Percentiles rank a stretch among this genome's conserved stretches.
These are phyloP conservation scores for Penicillium sp. DNA, from an alignment of 2,329 filamentous ascomycete genomes.

Conservation along the genomic window DNA sequence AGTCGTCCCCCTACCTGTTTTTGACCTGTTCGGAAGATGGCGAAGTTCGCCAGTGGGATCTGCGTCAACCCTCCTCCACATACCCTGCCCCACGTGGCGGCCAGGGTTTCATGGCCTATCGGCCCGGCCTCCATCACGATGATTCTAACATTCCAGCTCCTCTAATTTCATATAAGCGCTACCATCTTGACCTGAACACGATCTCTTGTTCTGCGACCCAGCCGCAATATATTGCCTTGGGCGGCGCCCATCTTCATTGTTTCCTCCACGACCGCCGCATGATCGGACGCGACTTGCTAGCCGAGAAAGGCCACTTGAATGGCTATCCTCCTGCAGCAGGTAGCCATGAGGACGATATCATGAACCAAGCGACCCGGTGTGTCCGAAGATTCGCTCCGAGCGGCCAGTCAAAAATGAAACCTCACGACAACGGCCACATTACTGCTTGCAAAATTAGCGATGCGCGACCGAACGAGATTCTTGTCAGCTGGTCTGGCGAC, in stretches of 20 bases:
- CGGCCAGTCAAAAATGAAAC: conserved; percentile 47
- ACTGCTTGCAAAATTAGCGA: conserved; percentile 69
- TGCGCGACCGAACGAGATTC: conserved; percentile 62
- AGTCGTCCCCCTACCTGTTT: conserved; percentile 65
- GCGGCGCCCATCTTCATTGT: conserved; percentile 65
- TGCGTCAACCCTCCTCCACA: conserved; percentile 61
- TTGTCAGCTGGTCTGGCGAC: conserved; percentile 66
- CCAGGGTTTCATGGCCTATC: conserved; percentile 42
- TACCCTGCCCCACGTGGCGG: conserved; percentile 52
- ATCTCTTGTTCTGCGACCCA: conserved; percentile 65
- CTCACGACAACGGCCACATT: conserved; percentile 59
- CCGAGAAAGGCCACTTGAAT: conserved; percentile 49
- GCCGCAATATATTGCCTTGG: conserved; percentile 66
- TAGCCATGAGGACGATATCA: conserved; percentile 50
- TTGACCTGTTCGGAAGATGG: conserved; percentile 68
- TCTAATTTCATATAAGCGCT: conserved; percentile 63
- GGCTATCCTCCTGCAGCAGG: conserved; percentile 38
- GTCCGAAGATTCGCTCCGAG: conserved; percentile 63
- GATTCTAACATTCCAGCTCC: conserved; percentile 57
- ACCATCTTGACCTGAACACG: conserved; percentile 62
- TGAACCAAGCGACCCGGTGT: conserved; percentile 60
- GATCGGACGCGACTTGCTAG: conserved; percentile 56
- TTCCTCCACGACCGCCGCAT: conserved; percentile 67
- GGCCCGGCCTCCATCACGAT: conserved; percentile 39
- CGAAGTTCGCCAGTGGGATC: conserved; percentile 66